Conservation (phyloP, 2,329 filamentous ascomycete genomes). For the Calonectria pteridis region DNA sequence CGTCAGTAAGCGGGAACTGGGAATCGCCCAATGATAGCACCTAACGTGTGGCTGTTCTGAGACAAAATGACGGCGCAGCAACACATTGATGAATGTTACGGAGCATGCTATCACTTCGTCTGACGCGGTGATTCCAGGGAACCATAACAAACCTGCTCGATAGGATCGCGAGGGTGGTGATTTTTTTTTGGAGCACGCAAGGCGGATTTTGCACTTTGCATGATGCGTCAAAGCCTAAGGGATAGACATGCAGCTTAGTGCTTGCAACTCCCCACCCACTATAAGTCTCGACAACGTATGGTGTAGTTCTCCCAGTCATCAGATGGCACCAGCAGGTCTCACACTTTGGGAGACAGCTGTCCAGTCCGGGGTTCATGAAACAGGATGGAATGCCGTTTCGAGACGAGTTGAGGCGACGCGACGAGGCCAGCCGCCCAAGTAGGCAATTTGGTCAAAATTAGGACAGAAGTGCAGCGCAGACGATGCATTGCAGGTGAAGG, state of each 20-base stretch:
- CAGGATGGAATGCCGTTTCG: constrained; percentile 13
- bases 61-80: constrained; percentile 27
- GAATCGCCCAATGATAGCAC: constrained; percentile 4
- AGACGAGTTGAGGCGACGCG: neutral
- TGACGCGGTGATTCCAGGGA: neutral
- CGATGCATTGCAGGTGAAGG: constrained; percentile 12
- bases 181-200: constrained; percentile 11
- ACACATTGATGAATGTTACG: neutral
- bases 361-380: constrained; percentile 15
- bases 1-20: constrained; percentile 24
- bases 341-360: constrained; percentile 13
- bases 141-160: neutral
- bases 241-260: constrained; percentile 6
- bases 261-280: constrained; percentile 2
- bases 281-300: neutral
- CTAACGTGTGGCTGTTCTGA: constrained; percentile 21
- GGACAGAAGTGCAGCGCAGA: constrained; percentile 7
- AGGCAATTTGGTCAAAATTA: constrained; percentile 1
- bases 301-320: constrained; percentile 5
- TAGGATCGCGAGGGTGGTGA: neutral
- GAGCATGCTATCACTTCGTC: neutral
- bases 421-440: constrained; percentile 5
- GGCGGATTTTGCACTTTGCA: constrained; percentile 13
- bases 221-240: constrained; percentile 19
- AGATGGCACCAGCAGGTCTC: neutral